Percentiles rank a stretch among this genome's conserved stretches.
These are phyloP conservation scores for Fomitopsis pinicola DNA, from an alignment of 1,284 basidiomycete species.

Conservation along the genomic window DNA sequence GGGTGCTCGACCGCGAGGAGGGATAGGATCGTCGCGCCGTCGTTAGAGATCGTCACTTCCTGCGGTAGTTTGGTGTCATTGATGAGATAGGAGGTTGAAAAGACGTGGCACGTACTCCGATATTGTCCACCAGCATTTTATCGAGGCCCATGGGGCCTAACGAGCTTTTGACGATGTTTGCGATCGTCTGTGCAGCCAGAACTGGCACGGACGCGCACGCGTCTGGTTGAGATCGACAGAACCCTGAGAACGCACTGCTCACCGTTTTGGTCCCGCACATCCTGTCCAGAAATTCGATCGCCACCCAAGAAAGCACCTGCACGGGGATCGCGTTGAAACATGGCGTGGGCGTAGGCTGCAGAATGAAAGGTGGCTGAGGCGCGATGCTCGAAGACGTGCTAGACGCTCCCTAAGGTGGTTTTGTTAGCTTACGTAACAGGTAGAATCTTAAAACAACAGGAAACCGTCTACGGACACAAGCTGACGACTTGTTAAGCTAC, in stretches of 20 bases:
- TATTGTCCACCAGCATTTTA: conserved; percentile 99
- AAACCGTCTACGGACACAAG: too few relatives aligned
- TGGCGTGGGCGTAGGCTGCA: conserved; percentile 23
- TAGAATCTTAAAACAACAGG: too few relatives aligned
- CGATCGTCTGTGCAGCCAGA: conserved; percentile 92
- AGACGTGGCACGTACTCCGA: conserved; percentile 63
- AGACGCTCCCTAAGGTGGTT: neutral
- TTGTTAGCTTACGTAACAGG: neutral
- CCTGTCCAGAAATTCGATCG: conserved; percentile 90
- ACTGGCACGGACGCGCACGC: conserved; percentile 44
- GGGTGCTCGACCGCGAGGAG: conserved; percentile 92
- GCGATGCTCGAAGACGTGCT: neutral
- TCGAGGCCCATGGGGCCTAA: conserved; percentile 93
- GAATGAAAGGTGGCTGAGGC: neutral
- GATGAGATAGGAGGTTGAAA: neutral
- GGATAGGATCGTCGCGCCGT: conserved; percentile 96
- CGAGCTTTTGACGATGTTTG: conserved; percentile 97
- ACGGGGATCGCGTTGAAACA: conserved; percentile 84
- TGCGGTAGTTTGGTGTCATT: conserved; percentile 25
- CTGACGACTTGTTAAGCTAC: too few relatives aligned
- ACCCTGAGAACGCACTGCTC: conserved; percentile 15
- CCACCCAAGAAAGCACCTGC: conserved; percentile 92
- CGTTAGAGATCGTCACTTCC: conserved; percentile 99
- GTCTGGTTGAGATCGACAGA: neutral
- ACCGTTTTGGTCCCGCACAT: conserved; percentile 98